Conservation (phyloP, 2,329 filamentous ascomycete genomes). For the Phialemonium atrogriseum region DNA sequence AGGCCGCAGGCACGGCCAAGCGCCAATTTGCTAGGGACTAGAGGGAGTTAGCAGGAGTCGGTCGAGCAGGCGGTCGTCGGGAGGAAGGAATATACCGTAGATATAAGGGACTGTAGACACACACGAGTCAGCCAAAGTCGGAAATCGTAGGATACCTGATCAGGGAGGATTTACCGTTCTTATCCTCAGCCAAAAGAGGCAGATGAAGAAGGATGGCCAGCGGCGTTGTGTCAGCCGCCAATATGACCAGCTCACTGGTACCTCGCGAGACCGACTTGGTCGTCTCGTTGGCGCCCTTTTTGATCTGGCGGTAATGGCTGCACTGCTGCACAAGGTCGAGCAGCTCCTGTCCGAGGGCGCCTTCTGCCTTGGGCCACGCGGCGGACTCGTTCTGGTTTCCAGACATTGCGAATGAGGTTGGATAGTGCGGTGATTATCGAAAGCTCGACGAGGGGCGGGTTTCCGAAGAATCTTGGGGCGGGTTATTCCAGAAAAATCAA, state of each 20-base stretch:
- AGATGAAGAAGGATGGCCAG: slow-evolving; percentile 84
- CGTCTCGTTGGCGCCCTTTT: slow-evolving; percentile 69
- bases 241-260: slow-evolving; percentile 80
- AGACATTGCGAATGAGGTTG: slow-evolving; percentile 14
- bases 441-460: too few species aligned
- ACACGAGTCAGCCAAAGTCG: too few species aligned
- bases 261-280: slow-evolving; percentile 48
- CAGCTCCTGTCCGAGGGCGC: slow-evolving; percentile 69
- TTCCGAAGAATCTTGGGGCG: too few species aligned
- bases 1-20: slow-evolving; percentile 88
- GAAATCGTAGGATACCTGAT: too few species aligned
- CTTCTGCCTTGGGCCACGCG: slow-evolving; percentile 66
- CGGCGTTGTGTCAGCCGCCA: slow-evolving; percentile 81
- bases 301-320: slow-evolving; percentile 63
- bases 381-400: slow-evolving; percentile 22
- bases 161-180: slow-evolving; percentile 47
- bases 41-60: neutral
- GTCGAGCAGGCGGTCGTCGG: too few species aligned
- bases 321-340: slow-evolving; percentile 73
- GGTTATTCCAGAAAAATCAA: too few species aligned
- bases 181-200: slow-evolving; percentile 80
- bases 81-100: too few species aligned
- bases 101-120: slow-evolving; percentile 57
- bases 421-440: too few species aligned
- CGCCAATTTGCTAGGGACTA: too few species aligned